These are phyloP conservation scores for Medicago truncatula DNA, from an alignment of 306 rosid species.

Conservation along the genomic window DNA sequence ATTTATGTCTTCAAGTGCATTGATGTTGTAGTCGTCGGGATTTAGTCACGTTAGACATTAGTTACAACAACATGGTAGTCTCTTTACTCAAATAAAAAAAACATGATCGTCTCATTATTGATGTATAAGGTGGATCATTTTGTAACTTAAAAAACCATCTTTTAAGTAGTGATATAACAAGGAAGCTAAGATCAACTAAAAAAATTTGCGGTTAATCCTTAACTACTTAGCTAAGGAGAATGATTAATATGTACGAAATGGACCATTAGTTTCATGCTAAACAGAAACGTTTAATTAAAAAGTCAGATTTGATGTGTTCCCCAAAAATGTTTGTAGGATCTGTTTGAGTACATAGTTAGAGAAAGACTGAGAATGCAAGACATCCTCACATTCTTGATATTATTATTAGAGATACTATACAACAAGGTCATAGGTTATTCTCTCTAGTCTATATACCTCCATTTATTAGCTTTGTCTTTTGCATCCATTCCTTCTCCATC, in stretches of 20 bases:
- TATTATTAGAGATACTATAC: slow-evolving; percentile 69
- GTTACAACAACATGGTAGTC: too few relatives aligned
- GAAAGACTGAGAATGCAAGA: slow-evolving; percentile 65
- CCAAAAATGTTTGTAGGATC: neutral
- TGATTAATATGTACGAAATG: neutral
- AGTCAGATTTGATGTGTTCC: too few relatives aligned
- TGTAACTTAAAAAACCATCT: neutral
- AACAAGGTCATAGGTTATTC: slow-evolving; percentile 83
- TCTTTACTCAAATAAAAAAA: too few relatives aligned
- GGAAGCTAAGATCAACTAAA: neutral
- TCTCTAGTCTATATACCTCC: slow-evolving; percentile 68
- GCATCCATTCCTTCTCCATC: slow-evolving; percentile 89
- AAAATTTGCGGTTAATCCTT: neutral
- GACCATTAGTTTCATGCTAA: too few relatives aligned
- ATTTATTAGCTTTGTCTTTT: slow-evolving; percentile 95
- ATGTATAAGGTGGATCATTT: too few relatives aligned
- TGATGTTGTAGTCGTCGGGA: too few relatives aligned
- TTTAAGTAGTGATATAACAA: neutral
- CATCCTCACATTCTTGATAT: slow-evolving; percentile 64
- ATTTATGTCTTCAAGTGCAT: too few relatives aligned
- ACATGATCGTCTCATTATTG: too few relatives aligned
- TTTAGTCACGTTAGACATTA: too few relatives aligned
- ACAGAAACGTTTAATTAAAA: too few relatives aligned
- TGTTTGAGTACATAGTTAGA: slow-evolving; percentile 46
- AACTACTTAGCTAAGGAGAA: neutral